These are phyloP conservation scores for Blastobotrys mokoenaii DNA, from an alignment of 805 yeast species.

Conservation along the genomic window DNA sequence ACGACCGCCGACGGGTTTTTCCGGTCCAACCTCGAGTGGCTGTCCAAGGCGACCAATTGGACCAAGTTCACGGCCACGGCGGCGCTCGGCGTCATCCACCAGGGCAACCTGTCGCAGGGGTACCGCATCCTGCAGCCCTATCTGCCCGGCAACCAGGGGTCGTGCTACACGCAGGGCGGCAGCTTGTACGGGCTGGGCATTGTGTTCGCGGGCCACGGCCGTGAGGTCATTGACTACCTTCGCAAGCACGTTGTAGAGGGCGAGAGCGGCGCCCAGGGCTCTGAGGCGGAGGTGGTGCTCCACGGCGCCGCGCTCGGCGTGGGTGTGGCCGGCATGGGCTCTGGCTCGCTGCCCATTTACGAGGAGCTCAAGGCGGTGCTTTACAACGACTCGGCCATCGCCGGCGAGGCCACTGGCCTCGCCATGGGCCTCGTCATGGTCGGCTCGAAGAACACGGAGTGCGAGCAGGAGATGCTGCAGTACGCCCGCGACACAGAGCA, in stretches of 20 bases:
- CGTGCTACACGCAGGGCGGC: slow-evolving; percentile 92
- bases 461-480: slow-evolving; percentile 69
- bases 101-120: slow-evolving; percentile 90
- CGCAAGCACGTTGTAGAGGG: slow-evolving; percentile 52
- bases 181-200: slow-evolving; percentile 88
- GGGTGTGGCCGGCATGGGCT: slow-evolving; percentile 96
- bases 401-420: slow-evolving; percentile 94
- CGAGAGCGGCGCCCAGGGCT: slow-evolving; percentile 33
- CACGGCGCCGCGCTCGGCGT: slow-evolving; percentile 95
- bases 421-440: slow-evolving; percentile 95
- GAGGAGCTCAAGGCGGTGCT: slow-evolving; percentile 77
- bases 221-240: slow-evolving; percentile 67
- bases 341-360: slow-evolving; percentile 62
- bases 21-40: slow-evolving; percentile 87
- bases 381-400: slow-evolving; percentile 83
- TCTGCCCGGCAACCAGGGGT: slow-evolving; percentile 69
- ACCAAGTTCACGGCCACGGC: slow-evolving; percentile 97
- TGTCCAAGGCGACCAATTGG: slow-evolving; percentile 97
- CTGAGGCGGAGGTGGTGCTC: slow-evolving; percentile 72
- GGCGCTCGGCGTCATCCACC: slow-evolving; percentile 93
- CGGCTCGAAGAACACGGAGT: slow-evolving; percentile 71
- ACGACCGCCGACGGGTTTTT: slow-evolving; percentile 92
- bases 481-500: slow-evolving; percentile 95
- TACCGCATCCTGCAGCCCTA: slow-evolving; percentile 81
- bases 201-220: slow-evolving; percentile 93